Evolutionary conservation across 352 stramenopile species (phyloP), one percentile per base, ranked within the genome.

Genomic region (Pythium rhizo-oryzae): DNA sequence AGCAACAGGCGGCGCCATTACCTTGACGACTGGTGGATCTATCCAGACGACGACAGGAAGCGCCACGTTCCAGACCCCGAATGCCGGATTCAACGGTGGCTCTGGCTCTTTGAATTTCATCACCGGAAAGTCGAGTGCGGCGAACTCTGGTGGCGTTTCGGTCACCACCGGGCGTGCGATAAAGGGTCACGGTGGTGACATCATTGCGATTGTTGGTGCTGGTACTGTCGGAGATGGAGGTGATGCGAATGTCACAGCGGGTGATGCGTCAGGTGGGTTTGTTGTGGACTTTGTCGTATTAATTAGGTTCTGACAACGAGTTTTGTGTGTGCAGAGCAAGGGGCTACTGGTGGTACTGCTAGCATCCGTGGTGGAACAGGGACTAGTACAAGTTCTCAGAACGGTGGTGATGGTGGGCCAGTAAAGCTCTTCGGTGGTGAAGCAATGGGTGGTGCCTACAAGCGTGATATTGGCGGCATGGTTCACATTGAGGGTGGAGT

Each of bases 221-320:
- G 80, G 78, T 8, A 70, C 76, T 57, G 70, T 53, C 0, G 72
- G 74, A 12, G 74, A 74, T 60, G 80, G 80, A 53, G 81, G 81
- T 21, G 74, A 84, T 60, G 78, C 75, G 39, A 89, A 89, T 56
- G 49, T 91, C n/a, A 89, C 81, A 65, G 84, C 84, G 64, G 86
- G 86, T n/a, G 76, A 90, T 69, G 79, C 74, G 54, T 86, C 73
- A 39, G 85, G 82, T 91, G 73, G 53, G 72, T 60, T 46, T 49
- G 21, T 41, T 37, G 55, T 28, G 62, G 30, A 28, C 47, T 62
- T 37, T 39, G 0, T 35, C 19, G 12, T 46, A 11, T 0, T 43
- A 55, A 13, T 25, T 7, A 49, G 0, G 16, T 23, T 49, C 15
- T 59, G 25, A 60, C 24, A 13, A 25, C 9, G 21, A 28, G n/a